phyloP scores from a whole-genome alignment of 768 basidiomycete genomes.

The Termitomyces sp. region DNA sequence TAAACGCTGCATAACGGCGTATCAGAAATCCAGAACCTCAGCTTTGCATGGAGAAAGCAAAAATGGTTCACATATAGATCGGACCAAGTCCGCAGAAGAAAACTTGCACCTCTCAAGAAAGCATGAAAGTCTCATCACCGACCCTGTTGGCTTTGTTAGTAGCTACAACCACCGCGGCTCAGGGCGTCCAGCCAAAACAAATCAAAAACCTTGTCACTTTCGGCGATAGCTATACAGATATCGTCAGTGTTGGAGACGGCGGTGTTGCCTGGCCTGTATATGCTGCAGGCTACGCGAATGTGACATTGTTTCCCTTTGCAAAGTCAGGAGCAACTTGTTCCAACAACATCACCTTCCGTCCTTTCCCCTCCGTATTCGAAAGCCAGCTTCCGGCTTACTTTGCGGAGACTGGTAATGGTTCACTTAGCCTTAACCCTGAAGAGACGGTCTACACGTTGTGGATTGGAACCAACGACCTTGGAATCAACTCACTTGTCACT shows the following conservation, averaged over 20 bases:
- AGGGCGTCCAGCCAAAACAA: slow-evolving; percentile 33
- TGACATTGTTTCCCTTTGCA: slow-evolving; percentile 53
- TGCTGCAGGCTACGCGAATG: slow-evolving; percentile 46
- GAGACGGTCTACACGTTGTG: slow-evolving; percentile 61
- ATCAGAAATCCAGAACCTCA: background rate
- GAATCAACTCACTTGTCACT: slow-evolving; percentile 45
- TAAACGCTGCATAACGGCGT: background rate
- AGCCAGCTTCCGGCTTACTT: slow-evolving; percentile 52
- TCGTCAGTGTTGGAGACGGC: slow-evolving; percentile 32
- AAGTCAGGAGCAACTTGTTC: slow-evolving; percentile 61
- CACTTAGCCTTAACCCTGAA: slow-evolving; percentile 29
- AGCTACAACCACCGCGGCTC: background rate
- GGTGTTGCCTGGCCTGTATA: slow-evolving; percentile 59
- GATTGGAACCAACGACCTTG: slow-evolving; percentile 67
- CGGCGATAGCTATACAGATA: slow-evolving; percentile 61
- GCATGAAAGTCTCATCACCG: background rate
- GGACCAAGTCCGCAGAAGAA: background rate
- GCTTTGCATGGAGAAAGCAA: background rate
- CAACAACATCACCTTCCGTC: slow-evolving; percentile 51
- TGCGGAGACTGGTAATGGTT: slow-evolving; percentile 32
- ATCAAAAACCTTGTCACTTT: slow-evolving; percentile 65
- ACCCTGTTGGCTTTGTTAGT: background rate
- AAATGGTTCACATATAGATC: background rate
- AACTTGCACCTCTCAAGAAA: background rate
- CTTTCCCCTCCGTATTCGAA: slow-evolving; percentile 55